Evolutionary conservation across 1,284 basidiomycete species (phyloP).

Genomic region (Singerocomus inundabilis): DNA sequence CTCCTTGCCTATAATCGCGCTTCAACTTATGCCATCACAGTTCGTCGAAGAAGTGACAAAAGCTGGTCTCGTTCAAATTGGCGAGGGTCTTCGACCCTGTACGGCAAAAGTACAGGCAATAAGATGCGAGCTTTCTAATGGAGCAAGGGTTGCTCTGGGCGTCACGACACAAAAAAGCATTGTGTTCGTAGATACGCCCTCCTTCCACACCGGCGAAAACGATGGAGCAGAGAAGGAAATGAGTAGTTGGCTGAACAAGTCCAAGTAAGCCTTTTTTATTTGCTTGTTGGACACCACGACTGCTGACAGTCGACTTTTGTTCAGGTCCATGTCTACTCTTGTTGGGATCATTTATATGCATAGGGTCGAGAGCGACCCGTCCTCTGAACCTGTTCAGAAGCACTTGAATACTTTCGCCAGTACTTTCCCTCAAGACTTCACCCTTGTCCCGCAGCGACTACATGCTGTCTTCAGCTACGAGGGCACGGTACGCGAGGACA

Average conservation of each 20-base stretch:
- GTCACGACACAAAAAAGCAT: slow-evolving; percentile 3
- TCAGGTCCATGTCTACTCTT: slow-evolving; percentile 13
- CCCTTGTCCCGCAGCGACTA: slow-evolving; percentile 1
- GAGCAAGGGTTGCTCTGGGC: neutral
- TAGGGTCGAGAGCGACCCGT: slow-evolving; percentile 8
- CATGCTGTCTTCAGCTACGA: slow-evolving; percentile 13
- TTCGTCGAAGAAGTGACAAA: slow-evolving; percentile 13
- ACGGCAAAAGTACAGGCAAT: slow-evolving; percentile 3
- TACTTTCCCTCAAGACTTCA: slow-evolving; percentile 7
- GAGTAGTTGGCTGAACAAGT: slow-evolving; percentile 8
- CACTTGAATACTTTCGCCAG: slow-evolving; percentile 12
- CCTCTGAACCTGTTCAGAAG: neutral
- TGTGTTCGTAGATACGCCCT: slow-evolving; percentile 24
- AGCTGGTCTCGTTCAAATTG: neutral
- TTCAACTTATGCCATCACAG: slow-evolving; percentile 3
- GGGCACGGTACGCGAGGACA: fast-evolving
- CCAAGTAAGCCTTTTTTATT: slow-evolving; percentile 8
- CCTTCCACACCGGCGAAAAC: slow-evolving; percentile 6
- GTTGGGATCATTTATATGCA: slow-evolving; percentile 21
- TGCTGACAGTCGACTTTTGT: neutral
- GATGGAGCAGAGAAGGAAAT: neutral
- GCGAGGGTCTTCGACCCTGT: neutral
- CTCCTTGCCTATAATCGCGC: neutral
- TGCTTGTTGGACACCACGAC: neutral
- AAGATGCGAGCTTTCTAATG: slow-evolving; percentile 11